Base-by-base conservation (phyloP, 768 basidiomycete genomes). In the Mycena leptocephala region DNA sequence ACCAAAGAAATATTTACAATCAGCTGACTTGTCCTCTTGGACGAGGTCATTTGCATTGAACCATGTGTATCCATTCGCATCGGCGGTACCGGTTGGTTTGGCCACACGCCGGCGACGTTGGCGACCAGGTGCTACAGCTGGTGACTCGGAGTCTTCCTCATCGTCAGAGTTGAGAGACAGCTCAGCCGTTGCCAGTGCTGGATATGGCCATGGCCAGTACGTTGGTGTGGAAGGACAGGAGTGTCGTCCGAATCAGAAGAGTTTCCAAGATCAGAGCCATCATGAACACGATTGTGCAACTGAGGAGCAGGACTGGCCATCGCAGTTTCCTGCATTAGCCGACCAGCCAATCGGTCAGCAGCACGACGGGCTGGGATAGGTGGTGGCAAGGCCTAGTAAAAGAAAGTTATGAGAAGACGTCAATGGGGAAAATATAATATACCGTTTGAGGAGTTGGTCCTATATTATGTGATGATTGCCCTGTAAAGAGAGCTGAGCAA, bases 241-340 rank as follows among this genome's bases (percentile, higher is more conserved):
- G 26, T 33, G 37, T 62, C 22, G 37, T 62, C 35, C 22, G 35
- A 39, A 41, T 41, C 56, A 59, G 56, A 59, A 11, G 56, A 30
- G 56, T 59, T 20, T 13, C 16, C 61, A 41, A 22, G 20, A 9
- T 62, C 61, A 62, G 61, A 62, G n/a, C 3, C 18, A 6, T 39
- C 24, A 26, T 37, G 62, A 63, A 37, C 41, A 43, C 39, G 39
- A 41, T 63, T 43, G 26, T n/a, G 41, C 39, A 63, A 28, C 62
- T 28, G 62, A 41, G 62, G 62, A 43, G 39, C 62, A n/a, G 62
- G 62, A 24, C 62, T 63, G 28, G 62, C 62, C 62, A 63, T 63
- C 41, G 39, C 62, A 22, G 41, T 63, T 63, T 63, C 39, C 39
- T 26, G 39, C 24, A 39, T 63, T 43, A 63, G 26, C 24, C 28